These are phyloP conservation scores for Fusarium caatingaense DNA, from an alignment of 2,329 filamentous ascomycete genomes.

Conservation along the genomic window DNA sequence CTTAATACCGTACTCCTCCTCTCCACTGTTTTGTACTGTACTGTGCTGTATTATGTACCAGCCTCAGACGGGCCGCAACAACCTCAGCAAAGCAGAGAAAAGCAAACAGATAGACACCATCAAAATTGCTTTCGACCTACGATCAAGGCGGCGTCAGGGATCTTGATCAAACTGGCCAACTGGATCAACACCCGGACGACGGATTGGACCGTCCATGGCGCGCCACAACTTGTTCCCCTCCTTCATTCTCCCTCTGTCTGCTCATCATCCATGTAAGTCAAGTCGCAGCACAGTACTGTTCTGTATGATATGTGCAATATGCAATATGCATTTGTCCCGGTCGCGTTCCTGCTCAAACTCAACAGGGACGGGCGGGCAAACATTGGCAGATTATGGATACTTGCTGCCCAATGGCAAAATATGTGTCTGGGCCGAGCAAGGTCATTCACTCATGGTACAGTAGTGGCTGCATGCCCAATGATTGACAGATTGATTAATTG, in stretches of 20 bases:
- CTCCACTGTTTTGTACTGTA: neutral
- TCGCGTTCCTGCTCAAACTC: constrained; percentile 8
- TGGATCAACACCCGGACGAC: constrained; percentile 56
- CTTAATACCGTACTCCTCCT: constrained; percentile 11
- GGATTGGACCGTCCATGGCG: constrained; percentile 50
- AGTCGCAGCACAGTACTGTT: neutral
- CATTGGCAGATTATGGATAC: constrained; percentile 20
- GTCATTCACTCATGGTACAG: constrained; percentile 3
- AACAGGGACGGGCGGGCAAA: constrained; percentile 11
- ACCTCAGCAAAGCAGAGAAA: constrained; percentile 5
- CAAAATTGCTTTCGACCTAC: constrained; percentile 24
- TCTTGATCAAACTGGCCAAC: constrained; percentile 55
- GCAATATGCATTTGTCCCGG: constrained; percentile 18
- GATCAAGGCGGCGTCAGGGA: constrained; percentile 37
- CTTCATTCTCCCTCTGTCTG: constrained; percentile 13
- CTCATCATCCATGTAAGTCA: constrained; percentile 17
- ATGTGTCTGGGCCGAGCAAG: constrained; percentile 12
- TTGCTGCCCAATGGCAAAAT: constrained; percentile 53
- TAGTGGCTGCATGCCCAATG: constrained; percentile 26
- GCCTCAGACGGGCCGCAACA: neutral
- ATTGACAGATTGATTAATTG: constrained; percentile 18
- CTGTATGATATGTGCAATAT: neutral
- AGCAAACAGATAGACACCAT: constrained; percentile 26
- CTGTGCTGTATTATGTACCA: neutral
- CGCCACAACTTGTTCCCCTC: constrained; percentile 25